Conservation (phyloP, 164 flowering plant genomes). For the Umbellularia californica region DNA sequence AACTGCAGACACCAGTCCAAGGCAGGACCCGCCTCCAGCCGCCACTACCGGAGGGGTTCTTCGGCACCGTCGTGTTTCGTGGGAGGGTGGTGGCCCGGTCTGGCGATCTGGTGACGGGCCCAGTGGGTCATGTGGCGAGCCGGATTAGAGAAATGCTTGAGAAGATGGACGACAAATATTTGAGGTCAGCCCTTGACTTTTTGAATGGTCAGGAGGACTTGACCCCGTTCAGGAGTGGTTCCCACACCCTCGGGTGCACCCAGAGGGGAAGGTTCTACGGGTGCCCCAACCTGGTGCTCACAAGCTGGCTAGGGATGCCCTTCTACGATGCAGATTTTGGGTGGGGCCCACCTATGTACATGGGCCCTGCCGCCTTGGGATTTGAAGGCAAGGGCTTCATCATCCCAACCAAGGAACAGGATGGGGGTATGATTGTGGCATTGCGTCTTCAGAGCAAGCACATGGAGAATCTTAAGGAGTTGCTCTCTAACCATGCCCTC, state of each 20-base stretch:
- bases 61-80: conserved; percentile 19
- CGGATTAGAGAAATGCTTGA: conserved; percentile 34
- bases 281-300: conserved; percentile 29
- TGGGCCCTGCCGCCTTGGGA: conserved; percentile 32
- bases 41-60: conserved; percentile 17
- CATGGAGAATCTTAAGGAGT: conserved; percentile 34
- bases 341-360: conserved; percentile 38
- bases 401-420: conserved; percentile 25
- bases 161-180: conserved; percentile 45
- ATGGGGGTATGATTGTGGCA: conserved; percentile 33
- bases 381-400: conserved; percentile 32
- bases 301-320: conserved; percentile 31
- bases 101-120: conserved; percentile 20
- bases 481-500: conserved; percentile 15
- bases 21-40: conserved; percentile 18
- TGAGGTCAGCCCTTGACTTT: conserved; percentile 62
- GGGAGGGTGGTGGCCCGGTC: not conserved
- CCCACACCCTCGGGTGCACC: conserved; percentile 29
- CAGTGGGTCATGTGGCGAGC: conserved; percentile 32
- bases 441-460: conserved; percentile 27
- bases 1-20: conserved; percentile 3
- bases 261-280: conserved; percentile 16
- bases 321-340: conserved; percentile 30
- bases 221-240: conserved; percentile 39
- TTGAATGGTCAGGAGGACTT: conserved; percentile 53